A percentile compares a stretch with the other conserved stretches of the same genome.
Conservation (phyloP, 1,284 basidiomycete genomes). For the Puccinia triticina region DNA sequence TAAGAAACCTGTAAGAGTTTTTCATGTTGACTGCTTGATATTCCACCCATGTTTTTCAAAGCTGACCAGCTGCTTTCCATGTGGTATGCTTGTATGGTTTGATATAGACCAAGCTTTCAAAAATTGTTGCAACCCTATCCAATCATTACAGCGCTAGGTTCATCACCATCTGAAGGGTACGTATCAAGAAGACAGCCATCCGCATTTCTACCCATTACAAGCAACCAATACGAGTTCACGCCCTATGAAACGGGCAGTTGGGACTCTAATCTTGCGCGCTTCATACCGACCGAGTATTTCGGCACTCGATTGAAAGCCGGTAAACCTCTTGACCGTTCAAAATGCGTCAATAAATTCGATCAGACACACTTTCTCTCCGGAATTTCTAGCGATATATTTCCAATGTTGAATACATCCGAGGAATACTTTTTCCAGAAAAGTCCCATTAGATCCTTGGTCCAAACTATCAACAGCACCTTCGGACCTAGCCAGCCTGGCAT, state of each 20-base stretch:
- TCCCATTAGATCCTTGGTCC: neutral
- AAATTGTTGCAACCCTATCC: conserved; percentile 46
- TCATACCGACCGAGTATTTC: conserved; percentile 47
- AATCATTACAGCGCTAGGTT: conserved; percentile 35
- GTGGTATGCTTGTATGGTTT: neutral
- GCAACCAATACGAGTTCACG: conserved; percentile 45
- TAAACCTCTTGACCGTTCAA: neutral
- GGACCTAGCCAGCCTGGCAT: conserved; percentile 17
- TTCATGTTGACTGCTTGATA: neutral
- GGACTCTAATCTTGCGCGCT: conserved; percentile 39
- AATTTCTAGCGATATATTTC: conserved; percentile 49
- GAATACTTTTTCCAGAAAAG: conserved; percentile 28
- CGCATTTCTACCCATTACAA: conserved; percentile 33
- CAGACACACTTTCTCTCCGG: conserved; percentile 34
- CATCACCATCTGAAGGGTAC: conserved; percentile 7
- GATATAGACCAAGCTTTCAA: conserved; percentile 28
- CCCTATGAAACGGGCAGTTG: conserved; percentile 39
- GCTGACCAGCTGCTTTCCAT: no score
- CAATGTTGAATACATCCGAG: conserved; percentile 5
- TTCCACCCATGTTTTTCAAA: neutral
- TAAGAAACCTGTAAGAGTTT: conserved; percentile 19
- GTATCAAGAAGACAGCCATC: neutral
- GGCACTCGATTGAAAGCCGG: conserved; percentile 38
- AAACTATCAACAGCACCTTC: conserved; percentile 31
- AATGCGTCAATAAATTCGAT: conserved; percentile 46